Evolutionary conservation across 129 eudicot species (phyloP), one percentile per base, ranked within the genome.

Genomic region (Pulicaria dysenterica): DNA sequence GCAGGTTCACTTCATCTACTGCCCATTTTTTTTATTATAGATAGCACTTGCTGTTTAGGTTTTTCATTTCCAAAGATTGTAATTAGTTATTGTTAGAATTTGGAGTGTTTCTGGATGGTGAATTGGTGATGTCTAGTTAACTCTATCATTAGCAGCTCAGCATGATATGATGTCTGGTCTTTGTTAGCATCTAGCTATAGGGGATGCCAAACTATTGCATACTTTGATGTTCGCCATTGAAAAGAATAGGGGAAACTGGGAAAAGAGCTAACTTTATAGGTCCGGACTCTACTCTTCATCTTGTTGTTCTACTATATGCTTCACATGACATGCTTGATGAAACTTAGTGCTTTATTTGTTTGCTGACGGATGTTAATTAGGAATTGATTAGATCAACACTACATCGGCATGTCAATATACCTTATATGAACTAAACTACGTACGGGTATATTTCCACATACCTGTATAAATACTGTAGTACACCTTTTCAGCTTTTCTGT

Each of bases 181-280:
- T 61, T 61, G 14, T 17, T 56, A 56, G 14, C 62, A 56, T 56
- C 62, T 9, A 50, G 47, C 61, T 37, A 9, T 7, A 15, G 72
- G 38, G 61, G 47, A 69, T 15, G 19, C 39, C 48, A 50, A 2
- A 24, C 31, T 6, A 39, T 47, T 60, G 31, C 47, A 6, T 38
- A 7, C 5, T 39, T 60, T 60, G 67, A n/a, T 9, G 31, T 38
- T 60, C 38, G 12, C 24, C 24, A 59, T 59, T 2, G 38, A 37
- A 5, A 19, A 67, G 6, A 34, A 37, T 16, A 8, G n/a, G 5
- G 48, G 12, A 15, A 37, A 3, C 1, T 12, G 36, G 74, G 6
- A 69, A 16, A 19, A 16, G 4, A 53, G 14, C 10, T 42, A 4
- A 3, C 39, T 69, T 51, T 24, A 37, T 69, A 51, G 39, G 62